Conservation (phyloP, 192 early-diverging fungal species). For the Irineochytrium annulatum region DNA sequence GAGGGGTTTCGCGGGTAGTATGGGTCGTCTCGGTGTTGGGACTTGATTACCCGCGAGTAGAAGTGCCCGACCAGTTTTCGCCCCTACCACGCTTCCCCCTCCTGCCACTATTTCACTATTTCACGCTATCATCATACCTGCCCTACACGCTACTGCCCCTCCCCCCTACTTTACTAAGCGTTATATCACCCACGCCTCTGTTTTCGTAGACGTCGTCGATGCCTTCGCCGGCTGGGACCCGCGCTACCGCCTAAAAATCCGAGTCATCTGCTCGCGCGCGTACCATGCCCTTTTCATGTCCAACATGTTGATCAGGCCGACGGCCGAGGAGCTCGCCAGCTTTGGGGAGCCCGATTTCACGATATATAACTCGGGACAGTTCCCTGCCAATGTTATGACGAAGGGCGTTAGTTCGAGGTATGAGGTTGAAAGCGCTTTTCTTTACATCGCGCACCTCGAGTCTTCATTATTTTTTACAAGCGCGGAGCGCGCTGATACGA, state of each 20-base stretch:
- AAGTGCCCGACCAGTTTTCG: not conserved
- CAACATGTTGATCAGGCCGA: constrained; percentile 95
- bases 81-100: not conserved
- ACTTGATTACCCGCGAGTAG: too few species aligned
- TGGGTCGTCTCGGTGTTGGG: too few species aligned
- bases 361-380: constrained; percentile 83
- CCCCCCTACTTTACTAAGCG: not conserved
- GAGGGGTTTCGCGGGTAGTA: too few species aligned
- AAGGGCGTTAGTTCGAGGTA: constrained; percentile 84
- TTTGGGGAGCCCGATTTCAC: constrained; percentile 92
- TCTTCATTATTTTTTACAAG: too few species aligned
- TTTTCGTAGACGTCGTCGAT: constrained; percentile 72
- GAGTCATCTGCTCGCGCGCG: constrained; percentile 80
- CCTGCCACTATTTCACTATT: not conserved
- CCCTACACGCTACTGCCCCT: not conserved
- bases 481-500: too few species aligned
- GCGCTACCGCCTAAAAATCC: constrained; percentile 86
- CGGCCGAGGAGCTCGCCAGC: constrained; percentile 71
- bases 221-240: constrained; percentile 92
- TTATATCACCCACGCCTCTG: not conserved
- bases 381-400: constrained; percentile 74
- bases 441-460: too few species aligned
- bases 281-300: constrained; percentile 94
- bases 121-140: not conserved
- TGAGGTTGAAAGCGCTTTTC: too few species aligned